Evolutionary conservation across 805 yeast species (phyloP).

Genomic region (Saccharomycopsis babjevae): DNA sequence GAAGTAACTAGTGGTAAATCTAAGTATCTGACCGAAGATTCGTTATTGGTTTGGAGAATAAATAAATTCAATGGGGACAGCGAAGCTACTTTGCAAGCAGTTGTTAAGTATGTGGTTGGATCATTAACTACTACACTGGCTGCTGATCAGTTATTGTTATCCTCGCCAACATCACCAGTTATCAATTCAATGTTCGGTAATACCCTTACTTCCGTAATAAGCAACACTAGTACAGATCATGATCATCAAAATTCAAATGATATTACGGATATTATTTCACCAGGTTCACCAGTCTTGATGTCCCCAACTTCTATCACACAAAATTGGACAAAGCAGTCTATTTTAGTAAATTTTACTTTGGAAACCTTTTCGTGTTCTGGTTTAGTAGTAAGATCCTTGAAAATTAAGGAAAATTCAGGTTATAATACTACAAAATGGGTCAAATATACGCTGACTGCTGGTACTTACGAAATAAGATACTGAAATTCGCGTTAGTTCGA

Average conservation of each 20-base stretch:
- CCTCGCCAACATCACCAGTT: constrained; percentile 6
- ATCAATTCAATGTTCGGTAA: not conserved
- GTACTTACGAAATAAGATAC: constrained; percentile 72
- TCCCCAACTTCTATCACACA: not conserved
- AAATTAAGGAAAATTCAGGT: constrained; percentile 47
- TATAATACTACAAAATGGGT: constrained; percentile 84
- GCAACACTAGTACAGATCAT: not conserved
- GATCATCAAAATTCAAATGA: not conserved
- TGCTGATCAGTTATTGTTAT: not conserved
- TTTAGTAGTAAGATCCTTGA: constrained; percentile 58
- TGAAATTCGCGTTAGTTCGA: constrained; percentile 22
- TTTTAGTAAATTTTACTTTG: constrained; percentile 55
- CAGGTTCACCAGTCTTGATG: not conserved
- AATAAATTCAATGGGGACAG: constrained; percentile 57
- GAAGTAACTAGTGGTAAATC: constrained; percentile 53
- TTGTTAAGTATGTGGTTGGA: constrained; percentile 40
- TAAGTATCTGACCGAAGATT: constrained; percentile 57
- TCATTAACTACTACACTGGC: constrained; percentile 20
- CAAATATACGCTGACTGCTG: constrained; percentile 63
- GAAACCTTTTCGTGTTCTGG: constrained; percentile 75
- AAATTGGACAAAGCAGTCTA: constrained; percentile 65
- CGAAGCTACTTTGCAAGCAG: constrained; percentile 40
- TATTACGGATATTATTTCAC: not conserved
- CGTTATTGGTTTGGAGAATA: constrained; percentile 59
- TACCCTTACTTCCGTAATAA: not conserved